Conservation (phyloP, 768 basidiomycete genomes). For the Trichaptum fuscoviolaceum region DNA sequence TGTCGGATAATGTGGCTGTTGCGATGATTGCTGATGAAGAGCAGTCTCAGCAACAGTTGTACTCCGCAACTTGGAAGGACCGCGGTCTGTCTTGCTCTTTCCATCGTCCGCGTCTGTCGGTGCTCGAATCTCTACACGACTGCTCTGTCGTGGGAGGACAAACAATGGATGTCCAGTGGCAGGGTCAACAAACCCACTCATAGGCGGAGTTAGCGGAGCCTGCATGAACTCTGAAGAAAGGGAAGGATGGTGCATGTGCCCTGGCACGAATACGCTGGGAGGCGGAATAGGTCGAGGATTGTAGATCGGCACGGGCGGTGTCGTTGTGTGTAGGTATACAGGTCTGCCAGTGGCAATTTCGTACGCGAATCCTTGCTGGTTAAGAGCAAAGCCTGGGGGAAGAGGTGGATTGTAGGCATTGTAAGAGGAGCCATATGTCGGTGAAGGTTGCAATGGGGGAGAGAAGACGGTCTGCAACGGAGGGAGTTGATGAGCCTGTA, state of each 20-base stretch:
- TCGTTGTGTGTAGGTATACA: slow-evolving; percentile 53
- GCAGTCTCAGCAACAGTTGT: slow-evolving; percentile 39
- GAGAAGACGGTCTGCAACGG: slow-evolving; percentile 41
- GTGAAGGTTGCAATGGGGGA: slow-evolving; percentile 38
- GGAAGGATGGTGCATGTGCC: slow-evolving; percentile 55
- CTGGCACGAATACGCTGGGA: slow-evolving; percentile 46
- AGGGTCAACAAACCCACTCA: slow-evolving; percentile 62
- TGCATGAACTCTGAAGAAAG: slow-evolving; percentile 61
- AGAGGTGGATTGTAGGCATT: slow-evolving; percentile 50
- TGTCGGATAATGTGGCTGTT: not conserved
- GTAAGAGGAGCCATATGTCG: slow-evolving; percentile 66
- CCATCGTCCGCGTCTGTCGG: slow-evolving; percentile 31
- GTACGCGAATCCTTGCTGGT: slow-evolving; percentile 73
- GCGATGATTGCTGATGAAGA: slow-evolving; percentile 34
- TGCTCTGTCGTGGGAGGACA: slow-evolving; percentile 64
- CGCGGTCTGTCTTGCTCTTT: slow-evolving; percentile 25
- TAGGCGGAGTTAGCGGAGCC: slow-evolving; percentile 53
- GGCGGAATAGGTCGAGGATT: slow-evolving; percentile 62
- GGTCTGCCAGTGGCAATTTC: slow-evolving; percentile 79
- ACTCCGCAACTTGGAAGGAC: slow-evolving; percentile 42
- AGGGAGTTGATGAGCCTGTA: slow-evolving; percentile 22
- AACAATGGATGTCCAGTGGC: slow-evolving; percentile 66
- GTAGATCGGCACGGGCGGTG: slow-evolving; percentile 48
- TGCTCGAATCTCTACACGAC: slow-evolving; percentile 71
- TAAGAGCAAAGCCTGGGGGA: slow-evolving; percentile 65